These are phyloP conservation scores for Hypoxylon sp. DNA, from an alignment of 2,329 filamentous ascomycete genomes.

Conservation along the genomic window DNA sequence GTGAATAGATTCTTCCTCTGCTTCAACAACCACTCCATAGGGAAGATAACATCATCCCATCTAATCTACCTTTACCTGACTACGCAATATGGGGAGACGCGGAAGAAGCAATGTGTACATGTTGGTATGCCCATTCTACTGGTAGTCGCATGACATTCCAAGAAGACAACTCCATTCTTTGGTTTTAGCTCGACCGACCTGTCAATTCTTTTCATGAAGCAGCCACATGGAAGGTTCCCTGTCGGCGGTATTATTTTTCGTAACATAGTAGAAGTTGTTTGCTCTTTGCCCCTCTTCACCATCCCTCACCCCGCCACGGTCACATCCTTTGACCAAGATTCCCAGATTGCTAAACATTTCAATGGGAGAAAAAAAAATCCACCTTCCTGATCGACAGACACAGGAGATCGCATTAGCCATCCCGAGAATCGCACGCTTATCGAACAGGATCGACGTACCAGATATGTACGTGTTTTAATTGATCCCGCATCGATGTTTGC, in stretches of 20 bases:
- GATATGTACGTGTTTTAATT: neutral
- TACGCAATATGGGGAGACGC: too few relatives aligned
- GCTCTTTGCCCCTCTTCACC: slow-evolving; percentile 26
- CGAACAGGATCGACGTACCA: slow-evolving; percentile 26
- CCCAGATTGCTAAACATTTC: neutral
- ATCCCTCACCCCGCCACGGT: slow-evolving; percentile 22
- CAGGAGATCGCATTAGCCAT: slow-evolving; percentile 27
- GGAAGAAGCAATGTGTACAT: too few relatives aligned
- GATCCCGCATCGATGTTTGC: slow-evolving; percentile 10
- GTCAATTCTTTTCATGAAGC: too few relatives aligned
- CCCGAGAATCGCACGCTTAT: slow-evolving; percentile 19
- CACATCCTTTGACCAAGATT: slow-evolving; percentile 17
- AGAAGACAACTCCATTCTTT: slow-evolving; percentile 1
- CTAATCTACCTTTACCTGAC: too few relatives aligned
- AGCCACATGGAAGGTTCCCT: too few relatives aligned
- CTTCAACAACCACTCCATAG: too few relatives aligned
- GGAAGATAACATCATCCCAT: too few relatives aligned
- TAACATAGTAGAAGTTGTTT: too few relatives aligned
- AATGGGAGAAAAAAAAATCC: neutral
- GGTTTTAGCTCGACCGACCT: slow-evolving; percentile 25
- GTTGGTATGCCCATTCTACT: too few relatives aligned
- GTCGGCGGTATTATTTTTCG: too few relatives aligned
- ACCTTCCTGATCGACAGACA: slow-evolving; percentile 22
- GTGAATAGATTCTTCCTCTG: too few relatives aligned
- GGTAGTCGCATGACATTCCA: slow-evolving; percentile 14